Percentiles rank a stretch among this genome's conserved stretches.
phyloP scores from a whole-genome alignment of 352 stramenopile genomes.

The Pythium rhizo-oryzae region DNA sequence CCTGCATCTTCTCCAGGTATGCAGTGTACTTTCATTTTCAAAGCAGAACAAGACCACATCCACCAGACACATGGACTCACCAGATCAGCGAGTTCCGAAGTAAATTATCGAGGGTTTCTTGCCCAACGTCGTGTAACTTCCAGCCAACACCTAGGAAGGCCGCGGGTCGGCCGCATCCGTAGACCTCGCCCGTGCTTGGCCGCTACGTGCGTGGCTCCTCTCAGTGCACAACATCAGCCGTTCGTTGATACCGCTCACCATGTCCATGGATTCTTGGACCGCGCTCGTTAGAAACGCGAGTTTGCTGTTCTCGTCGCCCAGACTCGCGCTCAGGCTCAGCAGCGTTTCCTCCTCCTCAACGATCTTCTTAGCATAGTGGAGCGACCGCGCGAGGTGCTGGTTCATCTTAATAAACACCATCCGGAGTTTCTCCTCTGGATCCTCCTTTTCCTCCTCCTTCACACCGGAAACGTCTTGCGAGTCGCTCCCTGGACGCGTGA shows the following conservation, averaged over 20 bases:
- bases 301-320: constrained; percentile 35
- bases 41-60: too few species aligned
- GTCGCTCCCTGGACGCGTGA: constrained; percentile 57
- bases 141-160: not conserved
- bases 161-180: not conserved
- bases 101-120: not conserved
- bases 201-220: not conserved
- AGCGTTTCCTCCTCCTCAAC: constrained; percentile 50
- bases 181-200: not conserved
- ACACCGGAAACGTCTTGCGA: constrained; percentile 38
- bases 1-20: too few species aligned
- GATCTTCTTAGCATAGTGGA: constrained; percentile 69
- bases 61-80: too few species aligned
- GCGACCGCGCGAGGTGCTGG: constrained; percentile 61
- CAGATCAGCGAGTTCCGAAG: not conserved
- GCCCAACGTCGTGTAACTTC: too few species aligned
- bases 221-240: constrained; percentile 31
- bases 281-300: constrained; percentile 39
- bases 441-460: constrained; percentile 33
- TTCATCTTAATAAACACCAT: constrained; percentile 54
- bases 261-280: constrained; percentile 40
- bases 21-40: too few species aligned
- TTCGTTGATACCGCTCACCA: constrained; percentile 41
- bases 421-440: constrained; percentile 45
- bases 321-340: constrained; percentile 42